Conservation (phyloP, 345 rosid species). For the Clarkia xantiana region DNA sequence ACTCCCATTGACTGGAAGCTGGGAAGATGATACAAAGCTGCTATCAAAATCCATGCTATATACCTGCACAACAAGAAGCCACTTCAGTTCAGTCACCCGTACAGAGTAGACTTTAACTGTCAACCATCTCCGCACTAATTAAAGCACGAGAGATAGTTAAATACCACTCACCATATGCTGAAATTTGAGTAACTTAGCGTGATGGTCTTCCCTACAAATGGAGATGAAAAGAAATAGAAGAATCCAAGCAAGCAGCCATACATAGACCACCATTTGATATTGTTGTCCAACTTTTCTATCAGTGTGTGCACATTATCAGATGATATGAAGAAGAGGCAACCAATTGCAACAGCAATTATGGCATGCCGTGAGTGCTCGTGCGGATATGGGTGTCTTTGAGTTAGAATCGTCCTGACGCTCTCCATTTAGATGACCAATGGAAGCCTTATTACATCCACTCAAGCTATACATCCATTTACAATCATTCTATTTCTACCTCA, state of each 20-base stretch:
- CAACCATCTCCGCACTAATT: background rate
- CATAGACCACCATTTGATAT: slow-evolving; percentile 99
- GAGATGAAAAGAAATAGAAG: slow-evolving; percentile 97
- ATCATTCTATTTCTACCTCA: background rate
- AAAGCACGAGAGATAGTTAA: too few relatives aligned
- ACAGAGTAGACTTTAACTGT: too few relatives aligned
- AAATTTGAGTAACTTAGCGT: slow-evolving; percentile 93
- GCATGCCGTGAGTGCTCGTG: slow-evolving; percentile 99
- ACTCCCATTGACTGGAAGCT: slow-evolving; percentile 99
- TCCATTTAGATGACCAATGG: slow-evolving; percentile 60
- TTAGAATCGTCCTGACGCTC: slow-evolving; percentile 78
- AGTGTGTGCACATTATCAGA: slow-evolving; percentile 98
- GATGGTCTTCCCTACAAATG: slow-evolving; percentile 87
- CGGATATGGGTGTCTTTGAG: slow-evolving; percentile 83
- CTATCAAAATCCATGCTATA: slow-evolving; percentile 93
- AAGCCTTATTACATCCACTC: slow-evolving; percentile 47
- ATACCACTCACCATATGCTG: slow-evolving; percentile 62
- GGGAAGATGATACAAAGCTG: slow-evolving; percentile 96
- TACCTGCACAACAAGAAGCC: slow-evolving; percentile 43
- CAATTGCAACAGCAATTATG: slow-evolving; percentile 76
- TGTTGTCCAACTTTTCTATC: slow-evolving; percentile 71
- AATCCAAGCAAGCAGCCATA: slow-evolving; percentile 95
- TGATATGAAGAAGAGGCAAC: slow-evolving; percentile 92
- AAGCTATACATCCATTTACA: background rate
- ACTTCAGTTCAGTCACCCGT: too few relatives aligned